These are phyloP conservation scores for Panicum miliaceum DNA, from an alignment of 176 grass and related monocot species.

Conservation along the genomic window DNA sequence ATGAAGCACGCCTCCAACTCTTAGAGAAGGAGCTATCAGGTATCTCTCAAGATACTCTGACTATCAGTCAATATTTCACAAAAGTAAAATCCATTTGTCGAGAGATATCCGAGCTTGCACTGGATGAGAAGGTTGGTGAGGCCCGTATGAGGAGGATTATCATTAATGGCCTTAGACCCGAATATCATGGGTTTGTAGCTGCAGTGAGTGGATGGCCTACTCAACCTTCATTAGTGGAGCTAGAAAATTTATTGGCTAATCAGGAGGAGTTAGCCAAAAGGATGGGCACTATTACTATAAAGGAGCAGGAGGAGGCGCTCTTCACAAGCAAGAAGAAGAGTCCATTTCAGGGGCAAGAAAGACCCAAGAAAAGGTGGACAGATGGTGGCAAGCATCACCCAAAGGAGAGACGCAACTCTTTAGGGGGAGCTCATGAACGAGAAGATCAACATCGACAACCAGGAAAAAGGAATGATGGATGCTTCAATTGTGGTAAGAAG, in stretches of 20 bases:
- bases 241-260: conserved; percentile 19
- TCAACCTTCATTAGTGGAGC: background rate
- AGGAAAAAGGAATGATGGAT: background rate
- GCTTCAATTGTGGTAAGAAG: background rate
- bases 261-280: background rate
- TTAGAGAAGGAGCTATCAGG: background rate
- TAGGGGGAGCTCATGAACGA: background rate
- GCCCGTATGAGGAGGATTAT: background rate
- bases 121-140: background rate
- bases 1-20: conserved; percentile 11
- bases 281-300: background rate
- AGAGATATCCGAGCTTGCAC: background rate
- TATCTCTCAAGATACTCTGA: conserved; percentile 13
- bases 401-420: background rate
- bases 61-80: conserved; percentile 17
- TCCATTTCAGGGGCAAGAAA: background rate
- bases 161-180: background rate
- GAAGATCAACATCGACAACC: background rate
- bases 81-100: conserved; percentile 4
- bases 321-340: background rate
- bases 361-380: background rate
- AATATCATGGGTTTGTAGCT: conserved; percentile 27
- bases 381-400: background rate
- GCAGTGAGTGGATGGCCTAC: conserved; percentile 7
- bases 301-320: no score